Percentiles rank a stretch among this genome's conserved stretches.
Evolutionary conservation across 129 eudicot species (phyloP).

Genomic region (Dittrichia graveolens): DNA sequence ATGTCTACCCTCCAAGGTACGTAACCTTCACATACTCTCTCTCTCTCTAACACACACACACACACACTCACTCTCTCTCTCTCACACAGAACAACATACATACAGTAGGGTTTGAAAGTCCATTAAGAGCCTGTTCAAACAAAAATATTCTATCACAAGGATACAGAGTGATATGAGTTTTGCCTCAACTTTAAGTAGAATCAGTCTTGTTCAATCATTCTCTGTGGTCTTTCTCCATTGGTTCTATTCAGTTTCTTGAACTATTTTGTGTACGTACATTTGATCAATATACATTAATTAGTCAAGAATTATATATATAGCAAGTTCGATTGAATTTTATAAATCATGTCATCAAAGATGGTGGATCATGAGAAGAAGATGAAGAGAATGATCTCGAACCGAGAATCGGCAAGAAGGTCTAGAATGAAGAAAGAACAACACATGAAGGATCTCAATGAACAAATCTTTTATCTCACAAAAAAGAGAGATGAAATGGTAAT

Average conservation of each 20-base stretch:
- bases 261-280: neutral
- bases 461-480: conserved; percentile 36
- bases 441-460: conserved; percentile 51
- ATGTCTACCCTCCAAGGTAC: conserved; percentile 4
- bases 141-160: conserved; percentile 23
- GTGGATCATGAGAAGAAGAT: conserved; percentile 56
- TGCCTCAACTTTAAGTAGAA: conserved; percentile 38
- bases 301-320: no score
- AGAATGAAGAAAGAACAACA: conserved; percentile 65
- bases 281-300: neutral
- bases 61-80: no score
- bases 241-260: conserved; percentile 68
- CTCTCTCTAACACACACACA: no score
- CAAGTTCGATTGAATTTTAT: no score
- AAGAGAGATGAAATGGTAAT: conserved; percentile 38
- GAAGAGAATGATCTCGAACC: conserved; percentile 67
- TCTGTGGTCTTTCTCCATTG: conserved; percentile 68
- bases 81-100: conserved; percentile 5
- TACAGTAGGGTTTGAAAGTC: conserved; percentile 1
- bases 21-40: neutral
- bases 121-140: conserved; percentile 1
- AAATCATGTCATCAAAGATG: conserved; percentile 35
- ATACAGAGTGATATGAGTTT: conserved; percentile 47
- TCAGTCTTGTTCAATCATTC: conserved; percentile 60
- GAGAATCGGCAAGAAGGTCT: conserved; percentile 71